phyloP scores from a whole-genome alignment of 768 basidiomycete species.

The Russula sp. region DNA sequence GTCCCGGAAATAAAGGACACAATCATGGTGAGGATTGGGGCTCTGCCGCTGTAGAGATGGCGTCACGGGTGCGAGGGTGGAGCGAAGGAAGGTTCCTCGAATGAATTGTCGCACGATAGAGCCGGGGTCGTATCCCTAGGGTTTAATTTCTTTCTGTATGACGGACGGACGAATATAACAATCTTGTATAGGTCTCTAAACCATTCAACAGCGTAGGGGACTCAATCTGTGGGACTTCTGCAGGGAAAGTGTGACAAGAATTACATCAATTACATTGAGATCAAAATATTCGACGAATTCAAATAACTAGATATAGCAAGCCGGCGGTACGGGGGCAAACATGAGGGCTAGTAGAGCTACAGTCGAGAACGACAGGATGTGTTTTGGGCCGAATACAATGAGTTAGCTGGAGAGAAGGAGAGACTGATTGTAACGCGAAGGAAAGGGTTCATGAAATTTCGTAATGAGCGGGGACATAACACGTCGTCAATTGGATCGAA shows the following conservation, averaged over 20 bases:
- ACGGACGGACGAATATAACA: background rate
- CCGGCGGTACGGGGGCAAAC: background rate
- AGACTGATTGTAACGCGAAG: background rate
- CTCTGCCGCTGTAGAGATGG: constrained; percentile 95
- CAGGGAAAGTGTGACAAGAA: background rate
- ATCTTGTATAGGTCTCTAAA: background rate
- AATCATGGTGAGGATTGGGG: constrained; percentile 99
- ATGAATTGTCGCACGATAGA: background rate
- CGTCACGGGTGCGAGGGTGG: constrained; percentile 62
- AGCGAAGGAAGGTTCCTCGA: constrained; percentile 57
- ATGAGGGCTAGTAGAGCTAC: constrained; percentile 14
- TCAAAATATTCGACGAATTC: background rate
- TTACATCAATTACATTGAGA: background rate
- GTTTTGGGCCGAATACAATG: background rate
- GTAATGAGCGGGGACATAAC: background rate
- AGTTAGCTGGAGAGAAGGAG: background rate
- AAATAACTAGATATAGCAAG: constrained; percentile 4
- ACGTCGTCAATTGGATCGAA: background rate
- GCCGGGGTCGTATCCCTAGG: background rate
- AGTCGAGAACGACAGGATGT: background rate
- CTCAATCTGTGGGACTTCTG: background rate
- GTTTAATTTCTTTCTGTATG: background rate
- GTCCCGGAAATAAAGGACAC: constrained; percentile 64
- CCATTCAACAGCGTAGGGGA: background rate
- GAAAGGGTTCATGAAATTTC: constrained; percentile 1